Conservation (phyloP, 768 basidiomycete species). For the Tylopilus subfusipes region DNA sequence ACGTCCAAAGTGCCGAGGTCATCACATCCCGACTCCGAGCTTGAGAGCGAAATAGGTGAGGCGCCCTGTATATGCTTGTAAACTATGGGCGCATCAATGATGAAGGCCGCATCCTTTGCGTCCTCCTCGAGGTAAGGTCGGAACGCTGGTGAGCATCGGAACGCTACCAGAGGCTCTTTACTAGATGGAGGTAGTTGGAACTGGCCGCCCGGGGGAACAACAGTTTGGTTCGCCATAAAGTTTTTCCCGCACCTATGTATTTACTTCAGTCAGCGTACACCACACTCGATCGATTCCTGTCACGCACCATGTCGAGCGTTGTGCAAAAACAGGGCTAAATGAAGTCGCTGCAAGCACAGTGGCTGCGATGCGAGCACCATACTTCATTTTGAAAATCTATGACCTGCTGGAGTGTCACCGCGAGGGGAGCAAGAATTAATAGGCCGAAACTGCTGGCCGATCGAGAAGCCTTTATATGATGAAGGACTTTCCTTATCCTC, state of each 20-base stretch:
- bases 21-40: not conserved
- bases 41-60: slow-evolving; percentile 27
- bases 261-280: not conserved
- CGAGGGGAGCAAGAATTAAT: not conserved
- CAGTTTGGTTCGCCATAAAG: slow-evolving; percentile 39
- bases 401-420: not conserved
- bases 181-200: slow-evolving; percentile 39
- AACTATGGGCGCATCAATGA: slow-evolving; percentile 40
- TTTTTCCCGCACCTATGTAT: slow-evolving; percentile 48
- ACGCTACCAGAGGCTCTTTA: slow-evolving; percentile 37
- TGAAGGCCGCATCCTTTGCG: slow-evolving; percentile 18
- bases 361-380: not conserved
- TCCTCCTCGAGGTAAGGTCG: slow-evolving; percentile 48
- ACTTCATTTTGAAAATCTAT: slow-evolving; percentile 15
- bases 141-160: slow-evolving; percentile 46
- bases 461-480: slow-evolving; percentile 7
- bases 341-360: slow-evolving; percentile 10
- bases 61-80: slow-evolving; percentile 35
- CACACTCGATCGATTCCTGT: not conserved
- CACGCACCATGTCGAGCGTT: slow-evolving; percentile 24
- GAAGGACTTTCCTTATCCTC: not conserved
- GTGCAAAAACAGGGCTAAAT: slow-evolving; percentile 15
- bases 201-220: slow-evolving; percentile 44
- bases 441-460: not conserved
- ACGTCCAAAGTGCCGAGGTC: slow-evolving; percentile 21